These are phyloP conservation scores for Collybiopsis luxurians DNA, from an alignment of 768 basidiomycete genomes.

Conservation along the genomic window DNA sequence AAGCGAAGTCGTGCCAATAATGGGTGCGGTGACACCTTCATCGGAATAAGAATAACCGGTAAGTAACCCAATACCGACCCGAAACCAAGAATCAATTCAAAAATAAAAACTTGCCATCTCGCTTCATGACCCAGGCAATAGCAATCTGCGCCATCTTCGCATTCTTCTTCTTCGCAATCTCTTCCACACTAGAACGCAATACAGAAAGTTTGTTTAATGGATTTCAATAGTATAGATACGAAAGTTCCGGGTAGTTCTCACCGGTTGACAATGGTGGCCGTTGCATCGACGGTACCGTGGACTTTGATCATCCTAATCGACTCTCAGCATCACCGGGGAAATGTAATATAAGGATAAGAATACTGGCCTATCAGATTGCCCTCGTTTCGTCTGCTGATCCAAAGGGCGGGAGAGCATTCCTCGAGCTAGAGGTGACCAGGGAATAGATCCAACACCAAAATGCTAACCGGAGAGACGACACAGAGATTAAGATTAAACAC, in stretches of 20 bases:
- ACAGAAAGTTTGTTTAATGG: background rate
- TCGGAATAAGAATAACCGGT: background rate
- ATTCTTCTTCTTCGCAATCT: constrained; percentile 49
- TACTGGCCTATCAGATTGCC: constrained; percentile 30
- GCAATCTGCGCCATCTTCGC: constrained; percentile 58
- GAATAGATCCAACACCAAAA: constrained; percentile 54
- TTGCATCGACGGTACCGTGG: constrained; percentile 19
- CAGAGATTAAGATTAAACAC: too few relatives aligned
- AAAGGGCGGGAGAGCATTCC: constrained; percentile 45
- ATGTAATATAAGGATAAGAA: too few relatives aligned
- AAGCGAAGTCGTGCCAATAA: constrained; percentile 35
- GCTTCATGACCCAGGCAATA: constrained; percentile 44
- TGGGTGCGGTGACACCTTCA: constrained; percentile 36
- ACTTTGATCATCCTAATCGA: constrained; percentile 15
- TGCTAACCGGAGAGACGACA: too few relatives aligned
- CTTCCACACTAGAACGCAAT: constrained; percentile 42
- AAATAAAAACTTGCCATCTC: constrained; percentile 6
- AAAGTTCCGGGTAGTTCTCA: too few relatives aligned
- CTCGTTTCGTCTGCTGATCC: constrained; percentile 35
- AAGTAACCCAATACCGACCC: too few relatives aligned
- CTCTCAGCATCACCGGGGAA: background rate
- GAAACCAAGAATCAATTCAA: too few relatives aligned
- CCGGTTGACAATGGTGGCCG: constrained; percentile 34
- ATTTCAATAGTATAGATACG: background rate
- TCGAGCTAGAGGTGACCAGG: constrained; percentile 59